phyloP scores from a whole-genome alignment of 441 rosid genomes.

The Populus tomentosa region DNA sequence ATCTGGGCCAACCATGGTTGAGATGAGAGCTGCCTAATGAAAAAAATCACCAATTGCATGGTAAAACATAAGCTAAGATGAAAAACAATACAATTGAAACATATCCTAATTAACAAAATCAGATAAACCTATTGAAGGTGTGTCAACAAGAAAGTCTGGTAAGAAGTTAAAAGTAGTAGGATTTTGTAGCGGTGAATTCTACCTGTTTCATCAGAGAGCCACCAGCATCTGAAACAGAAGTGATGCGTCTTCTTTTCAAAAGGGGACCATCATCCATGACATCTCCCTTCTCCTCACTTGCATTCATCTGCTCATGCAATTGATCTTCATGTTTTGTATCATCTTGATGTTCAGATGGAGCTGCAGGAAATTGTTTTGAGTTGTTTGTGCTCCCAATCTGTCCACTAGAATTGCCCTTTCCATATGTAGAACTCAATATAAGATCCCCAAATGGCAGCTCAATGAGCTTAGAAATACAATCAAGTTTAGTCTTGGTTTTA shows the following conservation, averaged over 20 bases:
- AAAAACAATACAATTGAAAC: background rate
- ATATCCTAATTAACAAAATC: background rate
- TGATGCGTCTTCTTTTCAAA: constrained; percentile 43
- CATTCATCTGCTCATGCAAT: constrained; percentile 27
- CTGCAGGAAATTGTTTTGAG: constrained; percentile 19
- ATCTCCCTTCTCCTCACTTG: constrained; percentile 39
- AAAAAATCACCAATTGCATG: background rate
- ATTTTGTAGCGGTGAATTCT: background rate
- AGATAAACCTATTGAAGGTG: background rate
- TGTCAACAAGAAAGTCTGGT: background rate
- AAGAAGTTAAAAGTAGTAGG: background rate
- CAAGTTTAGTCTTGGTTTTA: constrained; percentile 63
- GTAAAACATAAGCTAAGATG: background rate
- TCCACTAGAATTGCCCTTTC: constrained; percentile 30
- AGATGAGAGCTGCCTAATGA: constrained; percentile 56
- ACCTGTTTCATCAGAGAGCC: constrained; percentile 81
- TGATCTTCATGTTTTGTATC: constrained; percentile 28
- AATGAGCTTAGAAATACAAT: constrained; percentile 78
- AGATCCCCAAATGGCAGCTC: constrained; percentile 88
- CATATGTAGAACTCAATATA: constrained; percentile 42
- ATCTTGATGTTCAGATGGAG: constrained; percentile 34
- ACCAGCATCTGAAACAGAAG: constrained; percentile 40
- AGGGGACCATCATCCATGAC: constrained; percentile 44
- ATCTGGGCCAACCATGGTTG: constrained; percentile 59
- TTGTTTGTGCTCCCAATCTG: constrained; percentile 18